phyloP scores from a whole-genome alignment of 2,329 filamentous ascomycete species.

The Lecanicillium sp. region DNA sequence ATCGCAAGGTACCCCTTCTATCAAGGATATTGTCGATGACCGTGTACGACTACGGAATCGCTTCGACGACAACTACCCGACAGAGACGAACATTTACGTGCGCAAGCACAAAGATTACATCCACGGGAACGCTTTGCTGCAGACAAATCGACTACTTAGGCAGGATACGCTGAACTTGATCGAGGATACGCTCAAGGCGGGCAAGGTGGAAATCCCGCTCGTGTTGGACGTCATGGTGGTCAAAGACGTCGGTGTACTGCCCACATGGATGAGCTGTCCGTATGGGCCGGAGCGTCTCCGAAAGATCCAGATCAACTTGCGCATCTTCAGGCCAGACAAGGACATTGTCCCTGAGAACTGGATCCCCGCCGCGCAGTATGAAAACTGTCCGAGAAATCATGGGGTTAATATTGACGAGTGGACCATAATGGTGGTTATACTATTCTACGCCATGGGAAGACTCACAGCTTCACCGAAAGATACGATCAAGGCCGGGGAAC shows the following conservation, averaged over 20 bases:
- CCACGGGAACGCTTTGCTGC: background rate
- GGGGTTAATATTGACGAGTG: too few relatives aligned
- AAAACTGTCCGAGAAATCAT: too few relatives aligned
- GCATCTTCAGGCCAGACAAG: background rate
- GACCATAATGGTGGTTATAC: too few relatives aligned
- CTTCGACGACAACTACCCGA: slow-evolving; percentile 4
- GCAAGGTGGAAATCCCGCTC: background rate
- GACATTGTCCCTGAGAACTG: background rate
- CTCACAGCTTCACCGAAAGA: too few relatives aligned
- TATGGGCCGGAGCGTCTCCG: background rate
- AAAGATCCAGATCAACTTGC: background rate
- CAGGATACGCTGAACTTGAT: background rate
- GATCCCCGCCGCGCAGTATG: background rate
- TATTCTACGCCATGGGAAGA: slow-evolving; percentile 2
- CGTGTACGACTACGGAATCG: slow-evolving; percentile 2
- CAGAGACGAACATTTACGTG: slow-evolving; percentile 8
- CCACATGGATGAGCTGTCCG: background rate
- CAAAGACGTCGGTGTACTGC: slow-evolving; percentile 2
- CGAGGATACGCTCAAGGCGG: background rate
- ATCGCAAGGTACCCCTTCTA: background rate
- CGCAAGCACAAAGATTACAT: background rate
- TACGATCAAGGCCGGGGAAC: too few relatives aligned
- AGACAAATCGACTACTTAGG: background rate
- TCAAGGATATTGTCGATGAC: background rate
- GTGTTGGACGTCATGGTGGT: background rate